These are phyloP conservation scores for Drosera spatulata DNA, from an alignment of 179 eudicot species.

Conservation along the genomic window DNA sequence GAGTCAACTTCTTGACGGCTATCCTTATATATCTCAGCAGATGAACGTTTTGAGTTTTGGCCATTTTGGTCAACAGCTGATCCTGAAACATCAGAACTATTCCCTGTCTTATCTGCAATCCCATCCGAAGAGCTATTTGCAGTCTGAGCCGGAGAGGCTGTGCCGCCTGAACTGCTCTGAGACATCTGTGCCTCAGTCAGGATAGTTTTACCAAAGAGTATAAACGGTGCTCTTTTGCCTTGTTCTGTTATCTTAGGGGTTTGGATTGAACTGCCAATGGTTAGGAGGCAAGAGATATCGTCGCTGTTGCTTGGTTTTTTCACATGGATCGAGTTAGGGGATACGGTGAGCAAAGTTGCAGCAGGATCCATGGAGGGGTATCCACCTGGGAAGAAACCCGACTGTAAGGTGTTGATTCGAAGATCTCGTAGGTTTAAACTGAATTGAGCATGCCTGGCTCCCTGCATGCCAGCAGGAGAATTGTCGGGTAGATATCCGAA, in stretches of 20 bases:
- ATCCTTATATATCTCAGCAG: conserved; percentile 7
- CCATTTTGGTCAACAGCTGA: conserved; percentile 43
- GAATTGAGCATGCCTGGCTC: conserved; percentile 91
- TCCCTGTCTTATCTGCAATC: conserved; percentile 29
- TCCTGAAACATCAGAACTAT: conserved; percentile 56
- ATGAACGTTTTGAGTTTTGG: conserved; percentile 2
- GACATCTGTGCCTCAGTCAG: conserved; percentile 66
- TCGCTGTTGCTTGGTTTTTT: conserved; percentile 21
- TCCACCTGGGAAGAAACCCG: conserved; percentile 36
- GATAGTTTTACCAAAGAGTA: conserved; percentile 73
- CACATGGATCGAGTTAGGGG: conserved; percentile 14
- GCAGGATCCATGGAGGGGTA: conserved; percentile 27
- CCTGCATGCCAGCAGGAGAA: conserved; percentile 83
- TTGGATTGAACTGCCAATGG: conserved; percentile 33
- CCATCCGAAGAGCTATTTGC: conserved; percentile 34
- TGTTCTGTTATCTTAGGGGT: conserved; percentile 19
- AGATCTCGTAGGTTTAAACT: conserved; percentile 39
- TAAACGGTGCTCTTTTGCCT: conserved; percentile 26
- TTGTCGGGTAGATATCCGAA: conserved; percentile 24
- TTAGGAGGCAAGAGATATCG: conserved; percentile 37
- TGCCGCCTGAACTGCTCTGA: conserved; percentile 27
- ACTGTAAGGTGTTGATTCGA: conserved; percentile 44
- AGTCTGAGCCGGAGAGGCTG: conserved; percentile 20
- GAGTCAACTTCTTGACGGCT: conserved; percentile 25
- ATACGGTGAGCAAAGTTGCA: conserved; percentile 13